Percentiles rank a stretch among this genome's conserved stretches.
Evolutionary conservation across 345 rosid species (phyloP).

Genomic region (Salix koriyanagi): DNA sequence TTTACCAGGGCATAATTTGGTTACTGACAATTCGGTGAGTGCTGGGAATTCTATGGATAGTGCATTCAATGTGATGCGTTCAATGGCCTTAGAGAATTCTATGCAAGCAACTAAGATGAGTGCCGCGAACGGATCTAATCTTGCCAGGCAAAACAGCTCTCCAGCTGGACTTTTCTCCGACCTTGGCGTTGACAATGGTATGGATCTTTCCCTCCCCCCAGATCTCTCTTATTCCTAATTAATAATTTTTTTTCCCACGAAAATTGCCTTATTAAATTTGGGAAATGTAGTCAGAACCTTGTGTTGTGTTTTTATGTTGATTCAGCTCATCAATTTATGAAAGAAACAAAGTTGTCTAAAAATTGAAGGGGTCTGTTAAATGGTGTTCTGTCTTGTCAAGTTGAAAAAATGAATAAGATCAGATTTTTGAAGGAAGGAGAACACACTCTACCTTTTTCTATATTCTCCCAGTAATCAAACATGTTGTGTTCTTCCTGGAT

Average conservation of each 20-base stretch:
- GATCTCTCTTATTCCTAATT: background rate
- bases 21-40: slow-evolving; percentile 13
- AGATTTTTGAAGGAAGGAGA: background rate
- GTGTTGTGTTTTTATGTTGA: background rate
- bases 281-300: background rate
- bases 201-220: background rate
- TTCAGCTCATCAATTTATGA: background rate
- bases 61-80: slow-evolving; percentile 15
- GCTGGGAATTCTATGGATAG: slow-evolving; percentile 12
- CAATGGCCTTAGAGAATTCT: slow-evolving; percentile 27
- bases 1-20: slow-evolving; percentile 5
- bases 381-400: background rate
- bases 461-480: background rate
- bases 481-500: background rate
- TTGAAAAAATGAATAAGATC: background rate
- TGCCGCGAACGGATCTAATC: slow-evolving; percentile 33
- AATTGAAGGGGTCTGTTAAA: background rate
- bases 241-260: background rate
- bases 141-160: slow-evolving; percentile 46
- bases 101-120: slow-evolving; percentile 23
- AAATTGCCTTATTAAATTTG: slow-evolving; percentile 1
- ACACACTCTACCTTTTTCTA: background rate
- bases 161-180: slow-evolving; percentile 52
- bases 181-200: slow-evolving; percentile 45
- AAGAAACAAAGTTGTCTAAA: background rate